phyloP scores from a whole-genome alignment of 2,329 filamentous ascomycete species.

The Myriosclerotinia scirpicola region DNA sequence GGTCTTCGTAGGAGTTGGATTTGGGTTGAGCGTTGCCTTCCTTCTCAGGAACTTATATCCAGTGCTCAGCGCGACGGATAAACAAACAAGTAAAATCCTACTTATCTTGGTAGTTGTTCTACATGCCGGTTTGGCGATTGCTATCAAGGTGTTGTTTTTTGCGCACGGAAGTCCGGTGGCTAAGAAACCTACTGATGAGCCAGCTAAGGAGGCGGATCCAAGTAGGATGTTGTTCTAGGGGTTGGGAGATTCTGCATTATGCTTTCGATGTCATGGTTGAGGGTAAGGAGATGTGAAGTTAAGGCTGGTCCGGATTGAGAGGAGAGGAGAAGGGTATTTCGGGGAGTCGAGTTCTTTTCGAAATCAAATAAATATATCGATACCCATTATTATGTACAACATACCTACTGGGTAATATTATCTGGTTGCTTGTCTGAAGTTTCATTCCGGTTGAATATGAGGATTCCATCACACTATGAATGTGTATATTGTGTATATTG shows the following conservation, averaged over 20 bases:
- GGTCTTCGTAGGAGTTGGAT: slow-evolving; percentile 85
- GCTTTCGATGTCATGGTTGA: not conserved
- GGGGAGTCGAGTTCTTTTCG: not conserved
- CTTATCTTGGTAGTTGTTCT: slow-evolving; percentile 80
- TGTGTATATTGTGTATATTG: not conserved
- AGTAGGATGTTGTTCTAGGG: slow-evolving; percentile 24
- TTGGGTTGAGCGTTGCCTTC: slow-evolving; percentile 79
- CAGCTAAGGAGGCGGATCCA: slow-evolving; percentile 24
- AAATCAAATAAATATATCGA: slow-evolving; percentile 16
- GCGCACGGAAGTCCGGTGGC: slow-evolving; percentile 67
- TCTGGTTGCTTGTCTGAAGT: not conserved
- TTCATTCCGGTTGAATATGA: not conserved
- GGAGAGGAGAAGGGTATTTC: not conserved
- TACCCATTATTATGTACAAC: slow-evolving; percentile 17
- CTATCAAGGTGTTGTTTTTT: slow-evolving; percentile 97
- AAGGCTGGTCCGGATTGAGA: not conserved
- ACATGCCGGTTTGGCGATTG: slow-evolving; percentile 85
- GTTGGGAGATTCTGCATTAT: not conserved
- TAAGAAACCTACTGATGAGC: slow-evolving; percentile 26
- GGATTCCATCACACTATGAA: not conserved
- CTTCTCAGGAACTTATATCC: slow-evolving; percentile 85
- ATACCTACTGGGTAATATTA: not conserved
- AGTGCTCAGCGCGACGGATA: slow-evolving; percentile 87
- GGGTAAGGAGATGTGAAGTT: not conserved
- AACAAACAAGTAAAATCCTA: slow-evolving; percentile 84